Conservation (phyloP, 176 grass and related monocot species). For the Zizania latifolia region DNA sequence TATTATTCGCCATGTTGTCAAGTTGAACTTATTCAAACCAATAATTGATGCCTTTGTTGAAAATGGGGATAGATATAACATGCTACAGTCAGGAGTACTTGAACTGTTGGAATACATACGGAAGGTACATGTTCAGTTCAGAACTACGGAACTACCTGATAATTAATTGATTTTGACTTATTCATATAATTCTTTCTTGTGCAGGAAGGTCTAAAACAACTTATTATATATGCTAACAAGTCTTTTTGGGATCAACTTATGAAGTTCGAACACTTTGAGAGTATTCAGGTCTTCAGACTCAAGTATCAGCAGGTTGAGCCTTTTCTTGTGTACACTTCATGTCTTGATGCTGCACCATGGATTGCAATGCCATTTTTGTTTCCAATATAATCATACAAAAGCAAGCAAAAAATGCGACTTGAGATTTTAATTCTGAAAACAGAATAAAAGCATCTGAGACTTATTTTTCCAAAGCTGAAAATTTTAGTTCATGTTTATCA, state of each 20-base stretch:
- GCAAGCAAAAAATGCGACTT: background rate
- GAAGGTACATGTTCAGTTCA: conserved; percentile 67
- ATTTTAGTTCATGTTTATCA: too few relatives aligned
- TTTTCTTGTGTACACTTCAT: conserved; percentile 24
- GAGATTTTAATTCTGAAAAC: background rate
- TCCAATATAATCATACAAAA: background rate
- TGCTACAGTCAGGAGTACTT: conserved; percentile 89
- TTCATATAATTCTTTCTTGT: conserved; percentile 27
- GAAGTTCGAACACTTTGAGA: conserved; percentile 73
- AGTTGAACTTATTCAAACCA: conserved; percentile 84
- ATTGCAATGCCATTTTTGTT: background rate
- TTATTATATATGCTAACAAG: conserved; percentile 69
- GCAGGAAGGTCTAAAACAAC: conserved; percentile 80
- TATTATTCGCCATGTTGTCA: conserved; percentile 89
- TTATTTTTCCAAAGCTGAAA: too few relatives aligned
- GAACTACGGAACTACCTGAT: conserved; percentile 10
- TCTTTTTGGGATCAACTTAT: conserved; percentile 65
- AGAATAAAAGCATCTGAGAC: background rate
- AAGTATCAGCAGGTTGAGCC: conserved; percentile 84
- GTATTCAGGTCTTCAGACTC: conserved; percentile 83
- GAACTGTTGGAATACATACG: conserved; percentile 93
- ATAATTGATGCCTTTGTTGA: conserved; percentile 75
- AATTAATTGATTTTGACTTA: background rate
- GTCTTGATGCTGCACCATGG: background rate
- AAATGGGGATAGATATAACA: conserved; percentile 91